Percentiles rank a stretch among this genome's conserved stretches.
These are phyloP conservation scores for Histomonas meleagridis DNA, from an alignment of 208 protist species.

Conservation along the genomic window DNA sequence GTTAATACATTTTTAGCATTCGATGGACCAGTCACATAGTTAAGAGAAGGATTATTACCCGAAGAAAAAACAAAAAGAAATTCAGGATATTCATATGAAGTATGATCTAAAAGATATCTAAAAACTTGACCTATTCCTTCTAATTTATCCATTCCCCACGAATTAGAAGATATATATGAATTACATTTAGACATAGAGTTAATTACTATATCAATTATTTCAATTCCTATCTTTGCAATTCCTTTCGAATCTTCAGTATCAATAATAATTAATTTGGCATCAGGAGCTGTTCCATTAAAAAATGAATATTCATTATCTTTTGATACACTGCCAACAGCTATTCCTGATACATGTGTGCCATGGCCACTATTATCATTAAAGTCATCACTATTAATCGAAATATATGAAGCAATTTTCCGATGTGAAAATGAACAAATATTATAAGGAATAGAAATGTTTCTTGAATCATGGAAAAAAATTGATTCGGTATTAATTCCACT, in stretches of 20 bases:
- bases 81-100: neutral
- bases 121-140: neutral
- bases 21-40: neutral
- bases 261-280: neutral
- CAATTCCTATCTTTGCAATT: no score
- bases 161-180: neutral
- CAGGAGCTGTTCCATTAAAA: neutral
- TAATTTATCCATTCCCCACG: neutral
- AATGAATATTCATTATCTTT: neutral
- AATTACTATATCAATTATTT: no score
- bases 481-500: no score
- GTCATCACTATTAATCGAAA: neutral
- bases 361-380: neutral
- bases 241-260: no score
- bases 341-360: neutral
- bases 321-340: neutral
- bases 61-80: neutral
- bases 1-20: neutral
- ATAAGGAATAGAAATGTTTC: no score
- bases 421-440: no score
- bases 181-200: no score
- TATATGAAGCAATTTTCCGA: neutral
- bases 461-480: no score
- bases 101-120: neutral
- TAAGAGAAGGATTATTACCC: no score